Conservation (phyloP, 495 filamentous ascomycete species). For the Parathielavia appendiculata region DNA sequence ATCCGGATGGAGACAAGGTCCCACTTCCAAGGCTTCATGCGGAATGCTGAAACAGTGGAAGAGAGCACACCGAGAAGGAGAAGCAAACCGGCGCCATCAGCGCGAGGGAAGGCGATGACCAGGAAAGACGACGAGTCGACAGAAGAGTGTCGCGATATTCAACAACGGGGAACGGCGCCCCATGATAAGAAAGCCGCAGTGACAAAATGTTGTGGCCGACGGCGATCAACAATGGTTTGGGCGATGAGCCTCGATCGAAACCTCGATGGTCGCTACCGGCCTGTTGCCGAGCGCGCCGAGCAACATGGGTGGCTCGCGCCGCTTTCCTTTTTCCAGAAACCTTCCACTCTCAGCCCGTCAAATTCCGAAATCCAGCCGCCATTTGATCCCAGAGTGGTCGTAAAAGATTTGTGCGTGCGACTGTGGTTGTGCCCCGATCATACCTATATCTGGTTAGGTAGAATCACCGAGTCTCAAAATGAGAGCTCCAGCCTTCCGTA, state of each 20-base stretch:
- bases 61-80: constrained; percentile 10
- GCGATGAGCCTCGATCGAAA: constrained; percentile 1
- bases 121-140: not conserved
- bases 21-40: constrained; percentile 18
- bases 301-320: constrained; percentile 4
- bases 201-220: not conserved
- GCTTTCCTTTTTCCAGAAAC: constrained; percentile 16
- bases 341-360: not conserved
- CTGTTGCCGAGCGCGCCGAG: constrained; percentile 15
- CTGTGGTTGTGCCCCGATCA: constrained; percentile 7
- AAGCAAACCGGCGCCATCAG: constrained; percentile 4
- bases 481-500: not conserved
- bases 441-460: constrained; percentile 12
- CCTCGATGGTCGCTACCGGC: not conserved
- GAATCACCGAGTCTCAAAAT: not conserved
- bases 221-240: constrained; percentile 6
- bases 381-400: constrained; percentile 7
- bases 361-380: constrained; percentile 8
- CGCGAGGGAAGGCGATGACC: not conserved
- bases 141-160: not conserved
- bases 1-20: constrained; percentile 17
- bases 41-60: constrained; percentile 7
- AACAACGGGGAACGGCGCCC: not conserved
- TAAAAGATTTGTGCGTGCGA: constrained; percentile 12
- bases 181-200: not conserved